Percentiles rank a stretch among this genome's conserved stretches.
Conservation (phyloP, 495 filamentous ascomycete species). For the Darksidea phi region DNA sequence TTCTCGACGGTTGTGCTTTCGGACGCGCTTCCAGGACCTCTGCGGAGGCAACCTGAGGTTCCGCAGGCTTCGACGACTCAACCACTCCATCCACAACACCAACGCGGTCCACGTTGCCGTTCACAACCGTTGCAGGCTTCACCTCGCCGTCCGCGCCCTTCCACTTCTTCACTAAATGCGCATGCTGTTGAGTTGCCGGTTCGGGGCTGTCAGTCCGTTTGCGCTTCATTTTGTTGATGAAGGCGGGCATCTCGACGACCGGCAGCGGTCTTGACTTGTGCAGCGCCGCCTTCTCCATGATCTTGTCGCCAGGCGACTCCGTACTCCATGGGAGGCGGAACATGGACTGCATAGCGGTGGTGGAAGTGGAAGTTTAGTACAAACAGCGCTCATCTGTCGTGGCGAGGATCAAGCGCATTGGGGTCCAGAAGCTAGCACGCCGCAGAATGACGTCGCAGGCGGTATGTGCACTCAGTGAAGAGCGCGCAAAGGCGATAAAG, state of each 20-base stretch:
- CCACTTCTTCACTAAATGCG: slow-evolving; percentile 37
- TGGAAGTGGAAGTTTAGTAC: slow-evolving; percentile 30
- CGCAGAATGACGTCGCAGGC: slow-evolving; percentile 30
- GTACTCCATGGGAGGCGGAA: slow-evolving; percentile 44
- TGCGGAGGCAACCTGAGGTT: slow-evolving; percentile 3
- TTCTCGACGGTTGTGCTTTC: slow-evolving; percentile 23
- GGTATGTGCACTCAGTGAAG: slow-evolving; percentile 11
- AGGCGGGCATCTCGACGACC: slow-evolving; percentile 39
- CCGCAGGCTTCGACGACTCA: slow-evolving; percentile 1
- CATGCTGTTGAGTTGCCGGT: slow-evolving; percentile 22
- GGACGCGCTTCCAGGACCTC: slow-evolving; percentile 19
- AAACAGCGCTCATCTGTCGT: slow-evolving; percentile 36
- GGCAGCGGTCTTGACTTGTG: slow-evolving; percentile 41
- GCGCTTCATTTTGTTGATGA: slow-evolving; percentile 42
- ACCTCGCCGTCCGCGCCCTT: slow-evolving; percentile 31
- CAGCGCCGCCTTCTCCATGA: slow-evolving; percentile 37
- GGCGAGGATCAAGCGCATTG: slow-evolving; percentile 27
- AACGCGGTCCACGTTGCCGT: slow-evolving; percentile 1
- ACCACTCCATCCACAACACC: slow-evolving; percentile 29
- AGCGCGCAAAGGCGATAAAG: slow-evolving; percentile 3
- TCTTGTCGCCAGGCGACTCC: slow-evolving; percentile 40
- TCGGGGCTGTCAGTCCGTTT: slow-evolving; percentile 40
- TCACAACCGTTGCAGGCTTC: slow-evolving; percentile 28
- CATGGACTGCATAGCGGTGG: slow-evolving; percentile 43
- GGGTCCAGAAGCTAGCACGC: slow-evolving; percentile 14